These are phyloP conservation scores for Xylaria sp. DNA, from an alignment of 2,329 filamentous ascomycete species.

Conservation along the genomic window DNA sequence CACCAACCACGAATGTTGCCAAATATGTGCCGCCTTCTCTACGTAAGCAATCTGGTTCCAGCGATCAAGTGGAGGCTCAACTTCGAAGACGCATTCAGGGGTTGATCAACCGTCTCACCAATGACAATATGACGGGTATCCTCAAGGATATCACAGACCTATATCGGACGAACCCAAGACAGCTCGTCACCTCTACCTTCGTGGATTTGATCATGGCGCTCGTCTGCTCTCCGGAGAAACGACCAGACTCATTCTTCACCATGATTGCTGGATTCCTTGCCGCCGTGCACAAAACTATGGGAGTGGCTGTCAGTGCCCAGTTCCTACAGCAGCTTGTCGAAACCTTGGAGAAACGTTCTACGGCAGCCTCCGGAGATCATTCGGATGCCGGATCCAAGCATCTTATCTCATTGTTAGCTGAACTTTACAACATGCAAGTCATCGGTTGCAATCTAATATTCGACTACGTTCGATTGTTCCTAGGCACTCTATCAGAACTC, in stretches of 20 bases:
- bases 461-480: slow-evolving; percentile 85
- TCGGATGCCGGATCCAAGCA: slow-evolving; percentile 57
- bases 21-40: slow-evolving; percentile 95
- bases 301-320: slow-evolving; percentile 89
- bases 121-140: slow-evolving; percentile 88
- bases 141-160: slow-evolving; percentile 83
- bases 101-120: slow-evolving; percentile 90
- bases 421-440: slow-evolving; percentile 93
- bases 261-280: slow-evolving; percentile 90
- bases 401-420: slow-evolving; percentile 81
- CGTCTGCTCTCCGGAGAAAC: slow-evolving; percentile 78
- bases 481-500: slow-evolving; percentile 79
- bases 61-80: slow-evolving; percentile 73
- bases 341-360: slow-evolving; percentile 76
- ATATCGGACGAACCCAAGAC: slow-evolving; percentile 86
- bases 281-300: slow-evolving; percentile 86
- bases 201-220: slow-evolving; percentile 82
- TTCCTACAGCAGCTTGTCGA: slow-evolving; percentile 82
- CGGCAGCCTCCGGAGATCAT: slow-evolving; percentile 52
- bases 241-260: slow-evolving; percentile 91
- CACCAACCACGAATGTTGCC: slow-evolving; percentile 67
- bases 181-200: slow-evolving; percentile 84
- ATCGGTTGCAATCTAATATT: slow-evolving; percentile 86
- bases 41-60: slow-evolving; percentile 70
- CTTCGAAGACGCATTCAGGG: slow-evolving; percentile 86